Evolutionary conservation across 169 alveolate species (phyloP).

Genomic region (Eimeria maxima): DNA sequence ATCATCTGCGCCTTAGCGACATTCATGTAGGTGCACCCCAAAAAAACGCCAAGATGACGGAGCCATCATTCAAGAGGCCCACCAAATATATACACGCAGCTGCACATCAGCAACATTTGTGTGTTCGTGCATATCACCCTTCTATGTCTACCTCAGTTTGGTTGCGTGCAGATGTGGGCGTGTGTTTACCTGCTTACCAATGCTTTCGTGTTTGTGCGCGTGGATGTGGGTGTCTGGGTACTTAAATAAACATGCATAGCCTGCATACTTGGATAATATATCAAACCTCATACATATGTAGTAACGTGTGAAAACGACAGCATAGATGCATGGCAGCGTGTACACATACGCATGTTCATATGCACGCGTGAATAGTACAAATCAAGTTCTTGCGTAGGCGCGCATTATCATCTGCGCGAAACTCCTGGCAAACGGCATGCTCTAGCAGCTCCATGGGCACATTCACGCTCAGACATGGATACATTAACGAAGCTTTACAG

Average conservation of each 20-base stretch:
- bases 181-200: neutral
- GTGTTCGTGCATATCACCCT: neutral
- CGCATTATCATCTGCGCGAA: neutral
- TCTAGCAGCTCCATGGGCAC: neutral
- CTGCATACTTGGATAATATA: too few relatives aligned
- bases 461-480: neutral
- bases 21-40: neutral
- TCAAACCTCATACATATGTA: too few relatives aligned
- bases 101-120: neutral
- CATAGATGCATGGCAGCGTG: too few relatives aligned
- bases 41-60: neutral
- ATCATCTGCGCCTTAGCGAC: neutral
- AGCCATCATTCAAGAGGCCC: neutral
- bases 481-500: neutral
- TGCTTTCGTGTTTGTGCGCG: neutral
- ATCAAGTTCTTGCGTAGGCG: neutral
- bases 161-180: neutral
- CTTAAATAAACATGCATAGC: neutral
- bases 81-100: too few relatives aligned
- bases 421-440: neutral
- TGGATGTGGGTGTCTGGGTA: neutral
- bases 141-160: neutral
- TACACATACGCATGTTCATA: neutral
- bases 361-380: neutral
- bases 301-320: too few relatives aligned